Base-by-base conservation (phyloP, 257 asterid species). In the Primulina tabacum region DNA sequence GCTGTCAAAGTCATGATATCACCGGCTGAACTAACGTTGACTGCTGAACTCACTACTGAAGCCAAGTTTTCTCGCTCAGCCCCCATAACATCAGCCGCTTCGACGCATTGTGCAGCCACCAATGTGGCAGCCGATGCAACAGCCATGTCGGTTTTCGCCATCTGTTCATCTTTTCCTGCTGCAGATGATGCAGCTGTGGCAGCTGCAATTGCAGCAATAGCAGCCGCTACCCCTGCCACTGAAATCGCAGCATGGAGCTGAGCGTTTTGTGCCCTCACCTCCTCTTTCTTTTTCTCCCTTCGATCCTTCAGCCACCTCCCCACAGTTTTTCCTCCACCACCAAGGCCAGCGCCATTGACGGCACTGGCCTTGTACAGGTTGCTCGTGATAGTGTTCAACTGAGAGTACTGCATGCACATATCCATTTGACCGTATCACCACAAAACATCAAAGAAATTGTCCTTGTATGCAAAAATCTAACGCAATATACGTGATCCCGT, bases 301-400 rank as follows among this genome's bases (percentile, higher is more conserved):
- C 99, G 77, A 73, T 94, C 99, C 88, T 94, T 94, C 78, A 94
- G 78, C 99, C 99, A 94, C 86, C 99, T 77, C 5, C 99, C 99
- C 6, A 91, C 95, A 0, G 98, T 94, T 69, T 82, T 94, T 4
- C 97, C 95, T 0, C 98, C 93, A 4, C 92, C 96, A 1, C 81
- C 77, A 12, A 37, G 74, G 4, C 83, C 72, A 2, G 85, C 55
- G 62, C 81, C 73, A 2, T 78, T 60, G 1, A 76, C 65, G 0
- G 81, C 77, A 63, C 77, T 71, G 57, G 87, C 77, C 75, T 86
- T 85, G 80, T 85, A 92, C 70, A 81, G 87, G 47, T 64, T 71
- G 73, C 75, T 76, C 62, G 71, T 76, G 4, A 73, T 71, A 59
- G 72, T 85, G 80, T 82, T 87, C 70, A 77, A 29, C 55, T 95